Percentiles rank a stretch among this genome's conserved stretches.
Conservation (phyloP, 257 asterid species). For the Mitragyna speciosa region DNA sequence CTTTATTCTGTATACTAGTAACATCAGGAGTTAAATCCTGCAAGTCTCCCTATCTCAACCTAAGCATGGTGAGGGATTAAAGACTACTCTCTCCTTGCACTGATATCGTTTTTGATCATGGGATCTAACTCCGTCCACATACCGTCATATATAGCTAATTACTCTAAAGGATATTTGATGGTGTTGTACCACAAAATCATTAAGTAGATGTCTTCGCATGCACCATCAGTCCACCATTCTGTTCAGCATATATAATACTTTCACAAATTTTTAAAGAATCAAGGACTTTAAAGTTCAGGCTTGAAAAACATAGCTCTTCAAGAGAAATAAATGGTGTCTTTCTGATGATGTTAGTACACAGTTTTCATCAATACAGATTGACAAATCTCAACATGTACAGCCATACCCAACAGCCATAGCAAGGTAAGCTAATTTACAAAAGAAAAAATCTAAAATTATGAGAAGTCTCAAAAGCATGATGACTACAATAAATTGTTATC, state of each 20-base stretch:
- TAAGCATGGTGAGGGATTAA: not conserved
- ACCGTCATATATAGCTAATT: not conserved
- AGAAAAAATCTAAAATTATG: not conserved
- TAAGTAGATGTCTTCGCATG: not conserved
- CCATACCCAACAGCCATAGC: not conserved
- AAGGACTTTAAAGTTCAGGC: too few species aligned
- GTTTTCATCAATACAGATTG: not conserved
- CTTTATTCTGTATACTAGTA: not conserved
- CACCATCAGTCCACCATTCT: not conserved
- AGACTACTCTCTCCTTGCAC: not conserved
- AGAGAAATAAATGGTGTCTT: not conserved
- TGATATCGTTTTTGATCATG: not conserved
- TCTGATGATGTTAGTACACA: not conserved
- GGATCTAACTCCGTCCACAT: not conserved
- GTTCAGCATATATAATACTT: too few species aligned
- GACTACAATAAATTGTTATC: not conserved
- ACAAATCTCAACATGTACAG: not conserved
- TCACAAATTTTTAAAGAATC: too few species aligned
- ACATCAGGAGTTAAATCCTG: not conserved
- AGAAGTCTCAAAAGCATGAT: not conserved
- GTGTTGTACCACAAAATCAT: not conserved
- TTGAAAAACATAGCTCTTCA: not conserved
- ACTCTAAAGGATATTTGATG: not conserved
- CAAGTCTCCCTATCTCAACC: not conserved
- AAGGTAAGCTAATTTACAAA: not conserved